Conservation (phyloP, 2,329 filamentous ascomycete genomes). For the Alternaria gaisen region DNA sequence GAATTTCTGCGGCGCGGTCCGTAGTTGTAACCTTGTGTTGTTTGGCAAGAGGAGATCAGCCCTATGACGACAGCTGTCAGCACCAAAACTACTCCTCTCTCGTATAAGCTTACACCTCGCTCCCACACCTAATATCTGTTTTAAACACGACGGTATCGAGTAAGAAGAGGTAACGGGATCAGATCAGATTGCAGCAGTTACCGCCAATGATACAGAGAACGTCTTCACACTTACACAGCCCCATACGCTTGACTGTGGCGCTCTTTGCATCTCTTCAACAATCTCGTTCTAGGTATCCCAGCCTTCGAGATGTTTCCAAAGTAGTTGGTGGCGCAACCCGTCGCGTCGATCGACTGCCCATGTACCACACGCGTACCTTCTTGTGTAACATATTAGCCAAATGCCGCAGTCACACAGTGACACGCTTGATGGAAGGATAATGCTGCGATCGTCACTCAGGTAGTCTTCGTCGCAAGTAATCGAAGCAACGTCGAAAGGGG, state of each 20-base stretch:
- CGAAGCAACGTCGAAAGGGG: slow-evolving; percentile 16
- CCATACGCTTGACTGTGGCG: slow-evolving; percentile 18
- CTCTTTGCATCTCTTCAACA: slow-evolving; percentile 13
- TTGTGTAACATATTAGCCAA: slow-evolving; percentile 13
- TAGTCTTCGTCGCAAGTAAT: neutral
- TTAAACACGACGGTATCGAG: neutral
- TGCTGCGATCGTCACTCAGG: slow-evolving; percentile 8
- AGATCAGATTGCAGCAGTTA: neutral
- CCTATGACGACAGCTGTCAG: slow-evolving; percentile 10
- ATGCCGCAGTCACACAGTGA: slow-evolving; percentile 18
- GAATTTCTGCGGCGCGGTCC: slow-evolving; percentile 17
- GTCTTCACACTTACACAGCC: slow-evolving; percentile 8
- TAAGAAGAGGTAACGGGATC: neutral
- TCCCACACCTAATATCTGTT: neutral
- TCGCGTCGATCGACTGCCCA: slow-evolving; percentile 1
- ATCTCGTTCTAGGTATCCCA: slow-evolving; percentile 5
- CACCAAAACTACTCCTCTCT: neutral
- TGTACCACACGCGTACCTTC: slow-evolving; percentile 13
- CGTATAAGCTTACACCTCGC: neutral
- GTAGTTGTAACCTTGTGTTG: slow-evolving; percentile 5
- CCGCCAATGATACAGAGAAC: neutral
- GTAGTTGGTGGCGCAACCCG: slow-evolving; percentile 20
- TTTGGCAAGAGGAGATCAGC: slow-evolving; percentile 3
- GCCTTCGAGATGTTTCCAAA: slow-evolving; percentile 13
- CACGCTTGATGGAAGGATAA: slow-evolving; percentile 12